Base-by-base conservation (phyloP, 2,329 filamentous ascomycete genomes). In the Fusarium pseudoanthophilum region DNA sequence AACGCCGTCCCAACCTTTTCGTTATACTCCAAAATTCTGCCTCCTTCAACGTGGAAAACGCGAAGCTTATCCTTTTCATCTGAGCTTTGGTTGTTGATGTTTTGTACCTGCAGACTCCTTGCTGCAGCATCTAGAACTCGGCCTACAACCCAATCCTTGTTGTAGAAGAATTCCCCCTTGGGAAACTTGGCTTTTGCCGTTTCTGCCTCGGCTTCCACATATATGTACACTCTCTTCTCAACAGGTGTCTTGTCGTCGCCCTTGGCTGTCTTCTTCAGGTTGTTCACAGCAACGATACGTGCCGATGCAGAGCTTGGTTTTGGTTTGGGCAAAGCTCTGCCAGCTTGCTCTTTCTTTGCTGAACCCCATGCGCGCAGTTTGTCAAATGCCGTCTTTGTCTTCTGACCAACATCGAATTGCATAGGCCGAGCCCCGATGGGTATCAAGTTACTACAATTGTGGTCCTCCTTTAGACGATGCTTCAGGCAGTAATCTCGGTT, bases 21-120 rank as follows among this genome's bases (percentile, higher is more conserved):
- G 30, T 89, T 91, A 78, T 97, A 99, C 68, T 96, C 95, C 72
- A 99, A 82, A 71, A 99, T 82, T 65, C 94, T 86, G 0, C 96
- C 96, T 0, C 92, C 93, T 80, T 99, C 95, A 1, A 99, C 93
- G 80, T 98, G 95, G 79, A 97, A 99, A 1, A 99, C 91, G 14
- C 96, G 85, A 73, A 99, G 81, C 82, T 92, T 92, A 67, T 95
- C 92, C 80, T 92, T 91, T 84, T 97, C 94, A 18, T 92, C 88
- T 6, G 88, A 89, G 2, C 90, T 91, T 75, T 92, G 87, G 77
- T 97, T 97, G 79, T 97, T 97, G 72, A 95, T 83, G 75, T 97
- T 97, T 78, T 93, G 88, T 14, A 97, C 91, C 83, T 95, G 93
- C 67, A 97, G 81, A 64, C 89, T 88, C 82, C 89, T 91, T 1